Conservation (phyloP, 495 filamentous ascomycete genomes). For the Penicillium antarcticum region DNA sequence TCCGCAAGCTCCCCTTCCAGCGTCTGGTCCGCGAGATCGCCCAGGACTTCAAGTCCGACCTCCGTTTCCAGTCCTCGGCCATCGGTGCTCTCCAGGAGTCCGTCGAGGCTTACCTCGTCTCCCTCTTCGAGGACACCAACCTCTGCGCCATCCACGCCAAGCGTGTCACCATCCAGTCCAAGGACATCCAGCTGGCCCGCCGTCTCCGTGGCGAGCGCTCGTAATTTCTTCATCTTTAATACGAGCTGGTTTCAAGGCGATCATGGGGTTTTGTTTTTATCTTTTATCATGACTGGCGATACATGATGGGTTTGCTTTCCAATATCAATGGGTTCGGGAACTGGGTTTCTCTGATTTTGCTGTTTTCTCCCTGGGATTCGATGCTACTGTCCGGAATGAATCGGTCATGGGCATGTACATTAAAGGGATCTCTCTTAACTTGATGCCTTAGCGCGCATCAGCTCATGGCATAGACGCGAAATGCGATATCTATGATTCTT, state of each 20-base stretch:
- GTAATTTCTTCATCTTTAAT: conserved; percentile 36
- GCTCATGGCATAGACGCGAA: conserved; percentile 42
- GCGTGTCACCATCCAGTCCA: conserved; percentile 94
- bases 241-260: conserved; percentile 38
- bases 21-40: conserved; percentile 99
- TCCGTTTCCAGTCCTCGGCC: conserved; percentile 99
- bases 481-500: conserved; percentile 30
- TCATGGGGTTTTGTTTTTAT: conserved; percentile 43
- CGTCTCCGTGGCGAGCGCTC: conserved; percentile 95
- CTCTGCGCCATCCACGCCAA: conserved; percentile 99
- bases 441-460: conserved; percentile 34
- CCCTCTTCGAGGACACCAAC: conserved; percentile 99
- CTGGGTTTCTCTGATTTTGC: conserved; percentile 37
- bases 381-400: conserved; percentile 39
- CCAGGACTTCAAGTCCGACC: conserved; percentile 99
- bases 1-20: conserved; percentile 99
- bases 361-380: conserved; percentile 32
- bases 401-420: conserved; percentile 48
- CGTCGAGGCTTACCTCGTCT: conserved; percentile 99
- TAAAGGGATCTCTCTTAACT: conserved; percentile 28
- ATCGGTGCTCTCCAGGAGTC: conserved; percentile 99
- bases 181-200: conserved; percentile 96
- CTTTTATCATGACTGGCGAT: conserved; percentile 48
- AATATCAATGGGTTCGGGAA: conserved; percentile 47
- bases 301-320: conserved; percentile 48